A percentile compares a stretch with the other conserved stretches of the same genome.
phyloP scores from a whole-genome alignment of 2,329 filamentous ascomycete species.

The Epichloe hybrida region DNA sequence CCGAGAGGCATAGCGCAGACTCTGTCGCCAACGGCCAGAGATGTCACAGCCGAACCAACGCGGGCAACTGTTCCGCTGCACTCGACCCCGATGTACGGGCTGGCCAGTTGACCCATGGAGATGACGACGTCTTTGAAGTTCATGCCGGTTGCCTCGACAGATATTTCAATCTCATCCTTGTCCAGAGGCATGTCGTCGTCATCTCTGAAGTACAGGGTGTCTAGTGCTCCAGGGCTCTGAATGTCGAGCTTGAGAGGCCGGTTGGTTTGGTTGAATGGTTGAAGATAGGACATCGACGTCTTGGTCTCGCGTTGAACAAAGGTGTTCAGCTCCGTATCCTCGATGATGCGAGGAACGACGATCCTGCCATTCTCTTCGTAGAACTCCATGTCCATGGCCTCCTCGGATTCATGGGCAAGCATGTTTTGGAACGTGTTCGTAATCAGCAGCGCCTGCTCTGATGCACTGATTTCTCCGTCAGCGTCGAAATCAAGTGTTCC shows the following conservation, averaged over 20 bases:
- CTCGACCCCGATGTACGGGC: slow-evolving; percentile 25
- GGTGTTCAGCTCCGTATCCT: slow-evolving; percentile 14
- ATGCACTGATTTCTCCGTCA: slow-evolving; percentile 10
- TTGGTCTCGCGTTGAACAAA: slow-evolving; percentile 15
- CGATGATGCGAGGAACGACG: slow-evolving; percentile 16
- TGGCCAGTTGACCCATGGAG: slow-evolving; percentile 24
- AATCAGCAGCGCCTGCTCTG: not conserved
- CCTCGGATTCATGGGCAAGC: not conserved
- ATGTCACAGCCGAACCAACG: slow-evolving; percentile 47
- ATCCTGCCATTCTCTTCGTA: slow-evolving; percentile 15
- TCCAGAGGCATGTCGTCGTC: slow-evolving; percentile 15
- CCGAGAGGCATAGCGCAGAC: slow-evolving; percentile 41
- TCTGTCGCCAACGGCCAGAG: slow-evolving; percentile 56
- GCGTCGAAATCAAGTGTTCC: slow-evolving; percentile 31
- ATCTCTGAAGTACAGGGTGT: slow-evolving; percentile 28
- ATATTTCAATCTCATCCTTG: slow-evolving; percentile 27
- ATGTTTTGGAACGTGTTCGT: not conserved
- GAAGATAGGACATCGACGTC: slow-evolving; percentile 14
- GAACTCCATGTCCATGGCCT: slow-evolving; percentile 17
- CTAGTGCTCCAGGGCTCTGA: slow-evolving; percentile 23
- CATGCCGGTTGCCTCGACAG: slow-evolving; percentile 28
- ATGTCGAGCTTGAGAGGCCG: slow-evolving; percentile 25
- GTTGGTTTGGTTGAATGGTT: slow-evolving; percentile 24
- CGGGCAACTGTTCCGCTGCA: slow-evolving; percentile 25
- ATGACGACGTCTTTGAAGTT: slow-evolving; percentile 34